Evolutionary conservation across 2,329 filamentous ascomycete genomes (phyloP).

Genomic region (Hirsutella thompsonii): DNA sequence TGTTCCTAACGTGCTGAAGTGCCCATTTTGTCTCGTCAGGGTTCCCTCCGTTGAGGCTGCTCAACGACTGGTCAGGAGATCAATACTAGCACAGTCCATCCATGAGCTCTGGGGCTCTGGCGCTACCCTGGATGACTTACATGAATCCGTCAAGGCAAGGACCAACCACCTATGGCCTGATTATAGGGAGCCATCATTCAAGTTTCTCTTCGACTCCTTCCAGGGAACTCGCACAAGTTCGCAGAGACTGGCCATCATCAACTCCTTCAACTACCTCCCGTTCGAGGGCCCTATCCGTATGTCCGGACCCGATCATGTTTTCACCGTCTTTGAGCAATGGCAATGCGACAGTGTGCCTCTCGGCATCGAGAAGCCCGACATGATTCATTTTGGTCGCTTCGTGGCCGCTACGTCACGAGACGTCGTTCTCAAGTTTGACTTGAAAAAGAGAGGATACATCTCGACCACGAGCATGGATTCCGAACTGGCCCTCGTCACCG

Average conservation of each 20-base stretch:
- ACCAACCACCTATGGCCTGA: conserved; percentile 53
- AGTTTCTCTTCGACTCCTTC: conserved; percentile 74
- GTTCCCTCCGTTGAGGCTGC: conserved; percentile 55
- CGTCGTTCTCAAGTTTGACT: conserved; percentile 60
- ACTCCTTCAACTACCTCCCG: conserved; percentile 65
- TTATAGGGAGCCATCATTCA: conserved; percentile 60
- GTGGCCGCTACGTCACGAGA: conserved; percentile 56
- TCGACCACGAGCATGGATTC: conserved; percentile 96
- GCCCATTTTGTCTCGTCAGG: conserved; percentile 71
- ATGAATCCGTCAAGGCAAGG: conserved; percentile 45
- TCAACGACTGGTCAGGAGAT: conserved; percentile 54
- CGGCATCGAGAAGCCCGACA: conserved; percentile 38
- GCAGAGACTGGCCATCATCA: conserved; percentile 62
- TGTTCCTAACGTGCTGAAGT: conserved; percentile 35
- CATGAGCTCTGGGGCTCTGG: conserved; percentile 83
- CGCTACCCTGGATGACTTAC: conserved; percentile 51
- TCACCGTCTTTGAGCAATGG: conserved; percentile 78
- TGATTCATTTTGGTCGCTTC: conserved; percentile 59
- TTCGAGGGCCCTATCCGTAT: conserved; percentile 71
- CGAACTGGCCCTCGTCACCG: conserved; percentile 80
- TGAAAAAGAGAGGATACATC: conserved; percentile 91
- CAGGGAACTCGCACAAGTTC: conserved; percentile 53
- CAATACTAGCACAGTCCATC: conserved; percentile 70
- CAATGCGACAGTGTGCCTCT: conserved; percentile 36
- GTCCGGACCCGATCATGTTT: conserved; percentile 58